phyloP scores from a whole-genome alignment of 1,284 basidiomycete species.

The Xerocomus nothofagi region DNA sequence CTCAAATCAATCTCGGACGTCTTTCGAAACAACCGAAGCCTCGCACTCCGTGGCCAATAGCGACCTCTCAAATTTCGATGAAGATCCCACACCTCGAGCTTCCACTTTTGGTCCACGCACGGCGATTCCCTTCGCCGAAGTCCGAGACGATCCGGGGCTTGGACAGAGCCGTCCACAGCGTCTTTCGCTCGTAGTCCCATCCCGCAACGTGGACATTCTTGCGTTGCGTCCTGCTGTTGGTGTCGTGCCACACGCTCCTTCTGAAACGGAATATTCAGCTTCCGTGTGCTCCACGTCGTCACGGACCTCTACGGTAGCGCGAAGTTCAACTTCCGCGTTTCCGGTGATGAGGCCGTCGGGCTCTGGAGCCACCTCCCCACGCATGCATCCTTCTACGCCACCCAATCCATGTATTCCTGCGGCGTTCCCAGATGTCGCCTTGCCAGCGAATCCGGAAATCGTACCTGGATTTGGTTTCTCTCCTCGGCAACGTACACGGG shows the following conservation, averaged over 20 bases:
- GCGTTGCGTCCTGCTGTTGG: slow-evolving; percentile 26
- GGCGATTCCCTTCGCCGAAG: neutral
- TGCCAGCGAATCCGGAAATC: slow-evolving; percentile 9
- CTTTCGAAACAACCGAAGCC: slow-evolving; percentile 5
- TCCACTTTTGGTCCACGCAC: slow-evolving; percentile 17
- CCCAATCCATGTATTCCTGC: slow-evolving; percentile 7
- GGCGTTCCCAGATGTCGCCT: slow-evolving; percentile 3
- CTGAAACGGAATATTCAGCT: slow-evolving; percentile 23
- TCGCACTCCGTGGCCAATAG: slow-evolving; percentile 8
- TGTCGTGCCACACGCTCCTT: slow-evolving; percentile 24
- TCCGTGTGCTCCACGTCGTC: slow-evolving; percentile 17
- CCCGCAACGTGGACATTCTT: slow-evolving; percentile 1
- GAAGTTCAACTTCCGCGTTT: slow-evolving; percentile 10
- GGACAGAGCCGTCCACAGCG: slow-evolving; percentile 13
- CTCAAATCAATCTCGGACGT: slow-evolving; percentile 1
- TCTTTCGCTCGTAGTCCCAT: slow-evolving; percentile 19
- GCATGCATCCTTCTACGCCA: slow-evolving; percentile 4
- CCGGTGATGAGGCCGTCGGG: neutral
- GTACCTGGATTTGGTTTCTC: slow-evolving; percentile 3
- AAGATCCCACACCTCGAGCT: slow-evolving; percentile 30
- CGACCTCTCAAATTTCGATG: slow-evolving; percentile 11
- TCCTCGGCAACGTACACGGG: slow-evolving; percentile 21
- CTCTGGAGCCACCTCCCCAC: neutral
- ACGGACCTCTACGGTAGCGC: slow-evolving; percentile 12
- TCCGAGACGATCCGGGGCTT: neutral